These are phyloP conservation scores for Colletotrichum sidae DNA, from an alignment of 2,329 filamentous ascomycete species.

Conservation along the genomic window DNA sequence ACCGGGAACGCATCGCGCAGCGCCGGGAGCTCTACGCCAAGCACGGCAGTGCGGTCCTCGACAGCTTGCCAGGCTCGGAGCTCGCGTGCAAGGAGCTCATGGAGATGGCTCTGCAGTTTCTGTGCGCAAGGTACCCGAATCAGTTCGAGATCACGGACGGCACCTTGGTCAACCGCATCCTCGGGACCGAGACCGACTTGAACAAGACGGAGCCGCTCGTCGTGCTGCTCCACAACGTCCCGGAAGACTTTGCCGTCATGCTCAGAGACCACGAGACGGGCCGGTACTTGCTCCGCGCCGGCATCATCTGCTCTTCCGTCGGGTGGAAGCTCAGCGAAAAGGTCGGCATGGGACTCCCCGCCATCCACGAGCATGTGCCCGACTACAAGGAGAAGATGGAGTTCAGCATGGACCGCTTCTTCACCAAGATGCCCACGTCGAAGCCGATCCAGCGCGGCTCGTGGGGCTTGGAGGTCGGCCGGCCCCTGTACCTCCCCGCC, in stretches of 20 bases:
- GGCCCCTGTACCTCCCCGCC: slow-evolving; percentile 80
- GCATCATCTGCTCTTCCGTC: slow-evolving; percentile 80
- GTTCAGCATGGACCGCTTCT: slow-evolving; percentile 89
- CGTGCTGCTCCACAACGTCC: slow-evolving; percentile 80
- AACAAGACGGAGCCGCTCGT: slow-evolving; percentile 72
- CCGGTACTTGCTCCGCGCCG: slow-evolving; percentile 79
- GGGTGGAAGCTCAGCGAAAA: slow-evolving; percentile 85
- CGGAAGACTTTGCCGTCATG: slow-evolving; percentile 86
- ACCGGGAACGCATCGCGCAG: slow-evolving; percentile 74
- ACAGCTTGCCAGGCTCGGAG: slow-evolving; percentile 78
- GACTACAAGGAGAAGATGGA: slow-evolving; percentile 91
- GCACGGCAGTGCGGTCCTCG: slow-evolving; percentile 73
- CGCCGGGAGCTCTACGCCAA: slow-evolving; percentile 73
- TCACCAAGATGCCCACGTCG: slow-evolving; percentile 79
- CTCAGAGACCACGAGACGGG: slow-evolving; percentile 78
- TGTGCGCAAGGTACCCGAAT: slow-evolving; percentile 81
- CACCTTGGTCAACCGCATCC: slow-evolving; percentile 75
- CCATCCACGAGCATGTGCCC: slow-evolving; percentile 80
- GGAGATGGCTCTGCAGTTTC: slow-evolving; percentile 86
- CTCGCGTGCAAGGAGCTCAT: slow-evolving; percentile 86
- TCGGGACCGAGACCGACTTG: slow-evolving; percentile 72
- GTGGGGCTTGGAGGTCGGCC: slow-evolving; percentile 83
- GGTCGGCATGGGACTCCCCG: slow-evolving; percentile 75
- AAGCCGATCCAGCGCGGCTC: slow-evolving; percentile 85
- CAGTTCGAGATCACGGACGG: slow-evolving; percentile 74